phyloP scores from a whole-genome alignment of 2,329 filamentous ascomycete species.

The Colletotrichum scovillei region DNA sequence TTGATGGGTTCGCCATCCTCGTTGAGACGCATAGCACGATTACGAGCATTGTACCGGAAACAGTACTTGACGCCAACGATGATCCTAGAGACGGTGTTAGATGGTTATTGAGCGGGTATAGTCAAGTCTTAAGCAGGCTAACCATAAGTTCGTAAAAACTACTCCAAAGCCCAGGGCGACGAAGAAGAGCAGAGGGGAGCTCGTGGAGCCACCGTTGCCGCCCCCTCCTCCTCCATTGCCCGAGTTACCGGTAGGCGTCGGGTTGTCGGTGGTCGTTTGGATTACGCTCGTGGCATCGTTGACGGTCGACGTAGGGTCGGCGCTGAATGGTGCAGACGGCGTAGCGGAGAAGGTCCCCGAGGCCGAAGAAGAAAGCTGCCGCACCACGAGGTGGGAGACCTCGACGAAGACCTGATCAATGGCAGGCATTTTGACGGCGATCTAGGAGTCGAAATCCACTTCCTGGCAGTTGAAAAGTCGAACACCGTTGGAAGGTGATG shows the following conservation, averaged over 20 bases:
- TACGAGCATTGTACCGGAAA: slow-evolving; percentile 96
- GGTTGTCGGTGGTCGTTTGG: slow-evolving; percentile 12
- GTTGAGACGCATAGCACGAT: slow-evolving; percentile 80
- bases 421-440: slow-evolving; percentile 46
- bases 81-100: slow-evolving; percentile 74
- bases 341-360: slow-evolving; percentile 29
- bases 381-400: slow-evolving; percentile 49
- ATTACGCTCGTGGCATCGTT: background rate
- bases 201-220: slow-evolving; percentile 42
- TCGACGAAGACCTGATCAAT: slow-evolving; percentile 50
- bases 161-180: slow-evolving; percentile 97
- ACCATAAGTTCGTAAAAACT: slow-evolving; percentile 99
- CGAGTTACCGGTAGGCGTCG: slow-evolving; percentile 29
- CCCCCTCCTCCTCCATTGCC: slow-evolving; percentile 22
- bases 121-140: slow-evolving; percentile 50
- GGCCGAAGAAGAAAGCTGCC: slow-evolving; percentile 32
- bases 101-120: background rate
- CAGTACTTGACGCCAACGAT: slow-evolving; percentile 99
- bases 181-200: slow-evolving; percentile 75
- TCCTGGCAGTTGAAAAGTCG: slow-evolving; percentile 8
- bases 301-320: slow-evolving; percentile 37
- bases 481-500: slow-evolving; percentile 24
- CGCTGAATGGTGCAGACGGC: slow-evolving; percentile 37
- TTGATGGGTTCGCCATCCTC: slow-evolving; percentile 92
- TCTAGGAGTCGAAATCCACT: background rate